These are phyloP conservation scores for Closterium sp. DNA, from an alignment of 139 green algal species.

Conservation along the genomic window DNA sequence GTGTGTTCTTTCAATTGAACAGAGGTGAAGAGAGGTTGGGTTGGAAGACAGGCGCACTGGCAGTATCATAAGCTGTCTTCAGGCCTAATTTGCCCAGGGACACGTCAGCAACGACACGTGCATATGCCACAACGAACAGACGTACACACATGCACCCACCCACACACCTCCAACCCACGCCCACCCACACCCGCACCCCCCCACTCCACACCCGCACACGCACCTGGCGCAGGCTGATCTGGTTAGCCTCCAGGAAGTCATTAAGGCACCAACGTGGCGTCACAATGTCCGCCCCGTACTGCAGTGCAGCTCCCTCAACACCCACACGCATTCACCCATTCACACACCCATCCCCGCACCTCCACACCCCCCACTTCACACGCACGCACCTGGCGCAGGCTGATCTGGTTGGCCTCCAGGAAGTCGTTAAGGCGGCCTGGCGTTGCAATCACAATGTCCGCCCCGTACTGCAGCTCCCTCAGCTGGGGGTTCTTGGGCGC, in stretches of 20 bases:
- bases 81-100: too few species aligned
- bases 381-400: constrained; percentile 56
- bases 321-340: too few species aligned
- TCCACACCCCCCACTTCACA: too few species aligned
- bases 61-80: too few species aligned
- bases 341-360: background rate
- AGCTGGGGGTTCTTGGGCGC: too few species aligned
- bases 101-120: too few species aligned
- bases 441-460: constrained; percentile 85
- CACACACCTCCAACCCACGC: background rate
- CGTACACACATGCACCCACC: background rate
- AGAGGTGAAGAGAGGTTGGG: too few species aligned
- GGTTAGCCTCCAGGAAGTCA: constrained; percentile 79
- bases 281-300: constrained; percentile 73
- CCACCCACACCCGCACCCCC: background rate
- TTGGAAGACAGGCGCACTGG: background rate
- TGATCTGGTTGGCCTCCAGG: constrained; percentile 73
- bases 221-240: constrained; percentile 68
- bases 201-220: constrained; percentile 8
- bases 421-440: constrained; percentile 92
- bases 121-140: background rate
- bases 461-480: constrained; percentile 68
- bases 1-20: too few species aligned
- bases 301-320: too few species aligned
- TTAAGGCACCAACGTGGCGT: constrained; percentile 90